phyloP scores from a whole-genome alignment of 768 basidiomycete genomes.

The Kondoa subrosea region DNA sequence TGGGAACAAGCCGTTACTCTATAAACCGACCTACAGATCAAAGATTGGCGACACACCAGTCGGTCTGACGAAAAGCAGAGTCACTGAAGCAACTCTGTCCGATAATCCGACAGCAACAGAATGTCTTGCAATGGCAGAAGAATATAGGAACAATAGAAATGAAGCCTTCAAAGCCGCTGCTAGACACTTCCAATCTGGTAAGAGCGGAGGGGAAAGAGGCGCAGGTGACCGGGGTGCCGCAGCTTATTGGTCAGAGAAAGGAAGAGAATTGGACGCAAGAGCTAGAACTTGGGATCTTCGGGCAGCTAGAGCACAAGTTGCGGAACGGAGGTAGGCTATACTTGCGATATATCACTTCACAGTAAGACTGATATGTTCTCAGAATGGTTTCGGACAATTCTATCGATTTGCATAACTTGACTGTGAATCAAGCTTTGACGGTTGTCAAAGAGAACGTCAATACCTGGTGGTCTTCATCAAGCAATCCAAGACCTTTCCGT shows the following conservation, averaged over 20 bases:
- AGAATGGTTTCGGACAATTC: conserved; percentile 11
- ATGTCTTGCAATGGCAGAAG: conserved; percentile 28
- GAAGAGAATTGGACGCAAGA: conserved; percentile 27
- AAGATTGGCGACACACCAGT: background rate
- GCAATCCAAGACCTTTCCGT: conserved; percentile 15
- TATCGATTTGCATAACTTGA: conserved; percentile 26
- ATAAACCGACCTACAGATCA: background rate
- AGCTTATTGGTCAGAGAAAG: conserved; percentile 32
- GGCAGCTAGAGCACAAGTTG: conserved; percentile 31
- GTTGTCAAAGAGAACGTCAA: conserved; percentile 20
- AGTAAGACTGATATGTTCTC: background rate
- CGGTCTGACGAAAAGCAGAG: background rate
- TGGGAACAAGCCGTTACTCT: background rate
- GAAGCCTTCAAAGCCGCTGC: conserved; percentile 32
- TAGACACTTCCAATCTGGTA: conserved; percentile 6
- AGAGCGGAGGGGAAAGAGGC: conserved; percentile 25
- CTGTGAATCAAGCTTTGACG: conserved; percentile 22
- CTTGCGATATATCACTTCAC: background rate
- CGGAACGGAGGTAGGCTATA: conserved; percentile 26
- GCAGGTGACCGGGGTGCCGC: conserved; percentile 28
- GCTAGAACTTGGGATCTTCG: conserved; percentile 32
- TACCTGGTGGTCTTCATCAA: conserved; percentile 1
- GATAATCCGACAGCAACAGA: conserved; percentile 19
- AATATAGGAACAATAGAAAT: conserved; percentile 29
- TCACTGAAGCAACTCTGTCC: background rate